phyloP scores from a whole-genome alignment of 306 rosid species.

The Ormosia semicastrata region DNA sequence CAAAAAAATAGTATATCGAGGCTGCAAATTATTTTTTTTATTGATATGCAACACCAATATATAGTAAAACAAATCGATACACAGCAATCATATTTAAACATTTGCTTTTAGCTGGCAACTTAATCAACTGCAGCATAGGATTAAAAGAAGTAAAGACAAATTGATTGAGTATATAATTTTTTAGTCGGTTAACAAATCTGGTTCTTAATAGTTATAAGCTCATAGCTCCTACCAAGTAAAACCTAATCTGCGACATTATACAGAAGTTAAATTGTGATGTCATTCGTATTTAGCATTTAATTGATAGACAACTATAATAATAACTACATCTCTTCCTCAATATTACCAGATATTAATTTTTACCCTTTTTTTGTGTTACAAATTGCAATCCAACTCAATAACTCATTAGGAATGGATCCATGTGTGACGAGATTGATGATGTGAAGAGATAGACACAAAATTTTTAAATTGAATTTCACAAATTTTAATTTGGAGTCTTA shows the following conservation, averaged over 20 bases:
- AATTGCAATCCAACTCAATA: not conserved
- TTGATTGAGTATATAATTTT: not conserved
- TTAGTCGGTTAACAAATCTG: constrained; percentile 20
- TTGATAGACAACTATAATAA: not conserved
- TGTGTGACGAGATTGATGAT: no score
- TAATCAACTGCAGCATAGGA: not conserved
- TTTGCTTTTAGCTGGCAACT: not conserved
- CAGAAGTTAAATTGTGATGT: not conserved
- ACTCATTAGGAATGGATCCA: not conserved
- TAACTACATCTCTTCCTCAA: not conserved
- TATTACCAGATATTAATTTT: not conserved
- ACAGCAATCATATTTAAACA: not conserved
- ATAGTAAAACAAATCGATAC: not conserved
- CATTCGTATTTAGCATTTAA: not conserved
- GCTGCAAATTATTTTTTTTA: not conserved
- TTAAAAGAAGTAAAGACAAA: not conserved
- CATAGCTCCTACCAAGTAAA: not conserved
- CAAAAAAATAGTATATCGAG: not conserved
- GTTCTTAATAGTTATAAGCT: not conserved
- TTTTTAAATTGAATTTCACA: no score
- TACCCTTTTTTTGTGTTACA: not conserved
- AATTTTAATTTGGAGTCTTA: no score
- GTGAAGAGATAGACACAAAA: no score
- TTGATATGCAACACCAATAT: not conserved
- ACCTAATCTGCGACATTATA: constrained; percentile 1